A percentile compares a stretch with the other conserved stretches of the same genome.
Conservation (phyloP, 805 yeast genomes). For the Candida argentea region DNA sequence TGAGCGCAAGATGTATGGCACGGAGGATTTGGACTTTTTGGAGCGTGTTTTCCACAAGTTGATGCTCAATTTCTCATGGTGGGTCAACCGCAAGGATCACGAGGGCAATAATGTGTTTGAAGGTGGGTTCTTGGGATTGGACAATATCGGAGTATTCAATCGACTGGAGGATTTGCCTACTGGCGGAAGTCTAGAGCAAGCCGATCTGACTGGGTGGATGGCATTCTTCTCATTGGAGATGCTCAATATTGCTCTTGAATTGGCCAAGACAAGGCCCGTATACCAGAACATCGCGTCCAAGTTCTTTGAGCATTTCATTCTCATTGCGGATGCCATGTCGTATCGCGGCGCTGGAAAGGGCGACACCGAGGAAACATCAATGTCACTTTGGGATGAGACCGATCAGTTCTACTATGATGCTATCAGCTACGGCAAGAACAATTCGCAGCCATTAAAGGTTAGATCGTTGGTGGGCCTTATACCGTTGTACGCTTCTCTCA, state of each 20-base stretch:
- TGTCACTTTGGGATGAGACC: constrained; percentile 78
- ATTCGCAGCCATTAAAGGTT: constrained; percentile 65
- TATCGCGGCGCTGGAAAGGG: constrained; percentile 37
- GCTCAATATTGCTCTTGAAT: constrained; percentile 86
- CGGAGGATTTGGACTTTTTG: constrained; percentile 69
- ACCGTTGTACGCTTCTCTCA: constrained; percentile 81
- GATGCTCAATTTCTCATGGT: constrained; percentile 87
- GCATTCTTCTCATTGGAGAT: constrained; percentile 84
- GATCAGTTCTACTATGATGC: constrained; percentile 89
- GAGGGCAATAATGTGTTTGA: constrained; percentile 85
- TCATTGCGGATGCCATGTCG: constrained; percentile 92
- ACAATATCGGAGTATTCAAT: constrained; percentile 86
- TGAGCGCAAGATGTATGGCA: constrained; percentile 78
- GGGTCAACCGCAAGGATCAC: constrained; percentile 87
- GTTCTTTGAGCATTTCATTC: constrained; percentile 84
- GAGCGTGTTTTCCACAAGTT: constrained; percentile 91
- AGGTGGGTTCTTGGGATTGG: constrained; percentile 90
- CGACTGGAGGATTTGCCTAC: constrained; percentile 90
- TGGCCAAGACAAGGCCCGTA: constrained; percentile 74
- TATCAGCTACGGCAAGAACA: constrained; percentile 66
- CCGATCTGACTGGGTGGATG: constrained; percentile 97
- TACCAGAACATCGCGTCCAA: constrained; percentile 92
- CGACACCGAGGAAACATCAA: constrained; percentile 22
- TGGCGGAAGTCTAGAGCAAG: constrained; percentile 84
- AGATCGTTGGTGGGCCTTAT: constrained; percentile 86